Percentiles rank a stretch among this genome's conserved stretches.
phyloP scores from a whole-genome alignment of 2,329 filamentous ascomycete species.

The Penicillium sp. region DNA sequence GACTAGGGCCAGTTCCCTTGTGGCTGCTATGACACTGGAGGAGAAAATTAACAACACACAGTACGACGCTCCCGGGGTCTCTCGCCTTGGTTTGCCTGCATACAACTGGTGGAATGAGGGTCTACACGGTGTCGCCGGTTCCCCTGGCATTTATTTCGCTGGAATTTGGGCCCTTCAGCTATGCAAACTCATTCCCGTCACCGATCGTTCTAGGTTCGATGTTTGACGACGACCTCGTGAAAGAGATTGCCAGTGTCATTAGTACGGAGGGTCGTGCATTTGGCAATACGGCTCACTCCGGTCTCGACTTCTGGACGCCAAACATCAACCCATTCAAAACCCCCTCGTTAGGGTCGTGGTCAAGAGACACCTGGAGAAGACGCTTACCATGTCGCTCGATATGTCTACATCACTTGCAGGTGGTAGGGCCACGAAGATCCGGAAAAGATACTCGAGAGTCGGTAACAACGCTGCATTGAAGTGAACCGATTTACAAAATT shows the following conservation, averaged over 20 bases:
- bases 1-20: background rate
- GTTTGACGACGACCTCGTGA: background rate
- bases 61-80: background rate
- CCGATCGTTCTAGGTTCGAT: background rate
- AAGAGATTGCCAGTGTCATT: conserved; percentile 30
- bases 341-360: conserved; percentile 56
- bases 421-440: no score
- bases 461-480: background rate
- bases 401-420: conserved; percentile 6
- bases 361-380: conserved; percentile 57
- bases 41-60: background rate
- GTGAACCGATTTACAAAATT: background rate
- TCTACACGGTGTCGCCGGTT: background rate
- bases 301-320: conserved; percentile 45
- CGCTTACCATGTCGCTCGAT: conserved; percentile 27
- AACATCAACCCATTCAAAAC: conserved; percentile 62
- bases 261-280: conserved; percentile 61
- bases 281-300: conserved; percentile 51
- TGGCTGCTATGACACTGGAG: background rate
- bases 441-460: background rate
- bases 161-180: background rate
- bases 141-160: background rate
- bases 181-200: background rate
- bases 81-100: background rate
- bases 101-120: background rate